Conservation (phyloP, 163 green algal species). For the Scenedesmus sp. region DNA sequence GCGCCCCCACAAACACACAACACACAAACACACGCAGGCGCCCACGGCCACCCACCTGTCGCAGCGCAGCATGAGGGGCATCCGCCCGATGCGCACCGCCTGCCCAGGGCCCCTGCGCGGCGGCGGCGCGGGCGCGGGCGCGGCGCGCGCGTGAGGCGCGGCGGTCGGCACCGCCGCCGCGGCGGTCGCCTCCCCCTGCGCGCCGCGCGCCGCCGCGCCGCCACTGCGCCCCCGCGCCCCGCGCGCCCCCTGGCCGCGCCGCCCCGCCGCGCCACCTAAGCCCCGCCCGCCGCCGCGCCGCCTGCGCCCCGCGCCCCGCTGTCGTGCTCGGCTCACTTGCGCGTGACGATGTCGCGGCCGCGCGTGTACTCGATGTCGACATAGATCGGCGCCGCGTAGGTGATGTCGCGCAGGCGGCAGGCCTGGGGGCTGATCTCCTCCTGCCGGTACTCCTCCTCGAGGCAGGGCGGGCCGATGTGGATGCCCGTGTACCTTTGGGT, state of each 20-base stretch:
- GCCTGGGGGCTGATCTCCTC: constrained; percentile 95
- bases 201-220: too few species aligned
- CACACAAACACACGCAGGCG: not conserved
- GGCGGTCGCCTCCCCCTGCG: too few species aligned
- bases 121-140: too few species aligned
- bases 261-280: too few species aligned
- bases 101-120: constrained; percentile 65
- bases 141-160: too few species aligned
- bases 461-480: constrained; percentile 89
- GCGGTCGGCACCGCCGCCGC: too few species aligned
- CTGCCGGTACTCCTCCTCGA: constrained; percentile 92
- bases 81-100: constrained; percentile 92
- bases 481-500: constrained; percentile 91
- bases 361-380: constrained; percentile 99
- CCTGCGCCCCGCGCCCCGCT: too few species aligned
- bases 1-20: too few species aligned
- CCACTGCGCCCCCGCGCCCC: too few species aligned
- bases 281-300: too few species aligned
- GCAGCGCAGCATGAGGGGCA: constrained; percentile 98
- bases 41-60: constrained; percentile 72
- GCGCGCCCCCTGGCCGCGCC: too few species aligned
- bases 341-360: constrained; percentile 91
- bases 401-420: constrained; percentile 98
- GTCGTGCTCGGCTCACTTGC: too few species aligned
- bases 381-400: constrained; percentile 95